Conservation (phyloP, 768 basidiomycete genomes). For the Tulasnella sp. region DNA sequence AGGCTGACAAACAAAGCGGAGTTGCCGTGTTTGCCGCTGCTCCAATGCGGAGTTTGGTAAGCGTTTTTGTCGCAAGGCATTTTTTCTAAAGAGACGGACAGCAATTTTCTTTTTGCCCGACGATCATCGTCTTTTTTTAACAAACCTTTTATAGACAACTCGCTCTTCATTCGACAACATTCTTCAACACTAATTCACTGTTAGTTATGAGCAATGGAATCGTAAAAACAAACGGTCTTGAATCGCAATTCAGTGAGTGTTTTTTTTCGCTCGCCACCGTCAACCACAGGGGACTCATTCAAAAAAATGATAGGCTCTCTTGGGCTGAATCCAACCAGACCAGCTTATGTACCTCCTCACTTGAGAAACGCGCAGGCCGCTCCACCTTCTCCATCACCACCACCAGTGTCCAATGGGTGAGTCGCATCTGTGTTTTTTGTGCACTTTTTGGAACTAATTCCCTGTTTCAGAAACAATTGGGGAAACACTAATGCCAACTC, state of each 20-base stretch:
- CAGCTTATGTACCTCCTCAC: conserved; percentile 82
- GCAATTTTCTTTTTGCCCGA: too few relatives aligned
- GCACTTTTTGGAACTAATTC: conserved; percentile 35
- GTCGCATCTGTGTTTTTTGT: conserved; percentile 21
- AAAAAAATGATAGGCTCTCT: conserved; percentile 7
- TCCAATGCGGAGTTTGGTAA: too few relatives aligned
- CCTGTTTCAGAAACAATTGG: conserved; percentile 23
- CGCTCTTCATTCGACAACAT: too few relatives aligned
- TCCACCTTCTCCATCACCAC: conserved; percentile 19
- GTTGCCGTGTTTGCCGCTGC: too few relatives aligned
- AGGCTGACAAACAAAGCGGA: too few relatives aligned
- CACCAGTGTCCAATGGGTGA: conserved; percentile 38
- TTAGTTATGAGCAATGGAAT: conserved; percentile 16
- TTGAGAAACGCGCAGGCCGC: conserved; percentile 43
- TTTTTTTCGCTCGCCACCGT: neutral
- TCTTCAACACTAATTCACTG: too few relatives aligned
- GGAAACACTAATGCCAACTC: neutral
- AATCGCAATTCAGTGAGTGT: conserved; percentile 11
- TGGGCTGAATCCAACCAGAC: conserved; percentile 32
- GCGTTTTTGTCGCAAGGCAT: too few relatives aligned
- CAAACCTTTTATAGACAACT: too few relatives aligned
- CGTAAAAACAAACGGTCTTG: conserved; percentile 1
- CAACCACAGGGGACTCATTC: too few relatives aligned
- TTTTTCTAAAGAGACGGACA: too few relatives aligned
- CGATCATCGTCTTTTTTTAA: too few relatives aligned